Conservation (phyloP, 2,329 filamentous ascomycete genomes). For the Penicillium verrucosum region DNA sequence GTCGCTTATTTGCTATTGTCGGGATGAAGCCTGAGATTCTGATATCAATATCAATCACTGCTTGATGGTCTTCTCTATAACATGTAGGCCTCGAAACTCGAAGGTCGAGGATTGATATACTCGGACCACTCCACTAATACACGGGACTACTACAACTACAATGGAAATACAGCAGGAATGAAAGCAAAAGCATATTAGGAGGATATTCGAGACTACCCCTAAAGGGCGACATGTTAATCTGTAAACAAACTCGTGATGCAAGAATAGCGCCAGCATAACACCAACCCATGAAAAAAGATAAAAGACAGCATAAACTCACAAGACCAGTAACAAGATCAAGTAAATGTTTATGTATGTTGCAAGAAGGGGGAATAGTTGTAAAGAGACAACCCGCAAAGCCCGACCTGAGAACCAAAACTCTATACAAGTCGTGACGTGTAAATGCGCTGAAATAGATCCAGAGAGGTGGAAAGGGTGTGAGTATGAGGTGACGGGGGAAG, state of each 20-base stretch:
- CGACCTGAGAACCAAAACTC: conserved; percentile 19
- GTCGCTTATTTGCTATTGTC: neutral
- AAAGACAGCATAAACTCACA: conserved; percentile 1
- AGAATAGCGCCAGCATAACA: conserved; percentile 14
- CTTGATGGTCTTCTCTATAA: neutral
- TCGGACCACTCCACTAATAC: neutral
- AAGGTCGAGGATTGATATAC: neutral
- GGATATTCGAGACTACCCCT: neutral
- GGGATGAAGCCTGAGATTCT: neutral
- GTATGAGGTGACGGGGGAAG: conserved; percentile 2
- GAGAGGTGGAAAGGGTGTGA: conserved; percentile 3
- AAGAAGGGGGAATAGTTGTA: conserved; percentile 16
- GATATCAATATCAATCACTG: neutral
- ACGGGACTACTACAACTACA: neutral
- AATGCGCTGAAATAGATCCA: conserved; percentile 17
- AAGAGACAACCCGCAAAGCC: conserved; percentile 14
- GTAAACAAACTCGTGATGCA: conserved; percentile 9
- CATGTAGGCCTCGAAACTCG: neutral
- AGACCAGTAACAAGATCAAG: conserved; percentile 5
- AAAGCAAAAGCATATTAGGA: neutral
- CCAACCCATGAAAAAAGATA: conserved; percentile 19
- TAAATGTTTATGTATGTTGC: conserved; percentile 21
- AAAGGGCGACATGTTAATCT: neutral
- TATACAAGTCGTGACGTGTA: conserved; percentile 25
- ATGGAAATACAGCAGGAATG: neutral